These are phyloP conservation scores for Colletotrichum spinosum DNA, from an alignment of 2,329 filamentous ascomycete genomes.

Conservation along the genomic window DNA sequence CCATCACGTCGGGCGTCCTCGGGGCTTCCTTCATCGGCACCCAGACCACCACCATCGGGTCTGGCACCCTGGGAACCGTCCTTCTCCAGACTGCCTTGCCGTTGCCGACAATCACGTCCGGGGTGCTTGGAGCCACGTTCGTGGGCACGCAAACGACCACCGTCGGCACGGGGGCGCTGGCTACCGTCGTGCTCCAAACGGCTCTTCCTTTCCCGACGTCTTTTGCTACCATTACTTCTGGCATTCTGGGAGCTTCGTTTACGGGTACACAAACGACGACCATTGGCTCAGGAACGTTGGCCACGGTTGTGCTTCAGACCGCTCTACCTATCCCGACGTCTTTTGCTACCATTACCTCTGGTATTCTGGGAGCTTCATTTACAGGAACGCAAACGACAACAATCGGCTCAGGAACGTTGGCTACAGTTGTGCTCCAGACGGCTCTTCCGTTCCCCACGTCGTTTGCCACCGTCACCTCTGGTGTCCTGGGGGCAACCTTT, in stretches of 20 bases:
- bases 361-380: neutral
- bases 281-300: neutral
- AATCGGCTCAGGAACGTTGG: neutral
- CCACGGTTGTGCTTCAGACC: slow-evolving; percentile 1
- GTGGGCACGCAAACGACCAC: slow-evolving; percentile 14
- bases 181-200: slow-evolving; percentile 20
- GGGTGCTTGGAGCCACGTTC: slow-evolving; percentile 9
- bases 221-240: slow-evolving; percentile 6
- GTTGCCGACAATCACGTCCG: slow-evolving; percentile 7
- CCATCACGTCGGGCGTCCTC: slow-evolving; percentile 1
- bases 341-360: neutral
- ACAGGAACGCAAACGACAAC: slow-evolving; percentile 2
- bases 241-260: slow-evolving; percentile 5
- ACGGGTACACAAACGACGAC: slow-evolving; percentile 19
- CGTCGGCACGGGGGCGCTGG: neutral
- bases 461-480: slow-evolving; percentile 1
- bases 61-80: slow-evolving; percentile 11
- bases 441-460: neutral
- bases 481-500: slow-evolving; percentile 3
- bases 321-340: neutral
- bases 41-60: slow-evolving; percentile 7
- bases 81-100: slow-evolving; percentile 12
- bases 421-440: neutral
- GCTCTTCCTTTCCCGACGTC: slow-evolving; percentile 4
- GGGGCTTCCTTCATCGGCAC: slow-evolving; percentile 13